These are phyloP conservation scores for Marasmius oreades DNA, from an alignment of 1,284 basidiomycete species.

Conservation along the genomic window DNA sequence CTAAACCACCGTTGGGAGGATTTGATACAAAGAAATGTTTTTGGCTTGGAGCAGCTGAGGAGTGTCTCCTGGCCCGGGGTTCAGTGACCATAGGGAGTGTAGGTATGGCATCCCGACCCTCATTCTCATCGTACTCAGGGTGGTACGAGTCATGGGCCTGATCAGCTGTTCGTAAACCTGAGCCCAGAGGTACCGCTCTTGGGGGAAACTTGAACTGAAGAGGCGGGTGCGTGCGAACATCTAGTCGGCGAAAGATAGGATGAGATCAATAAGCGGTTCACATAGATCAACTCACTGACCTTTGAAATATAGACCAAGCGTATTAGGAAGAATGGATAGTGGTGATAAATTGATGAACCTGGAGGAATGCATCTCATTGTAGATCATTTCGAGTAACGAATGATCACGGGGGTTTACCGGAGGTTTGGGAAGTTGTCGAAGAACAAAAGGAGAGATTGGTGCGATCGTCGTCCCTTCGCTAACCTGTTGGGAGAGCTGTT, in stretches of 20 bases:
- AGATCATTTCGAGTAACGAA: conserved; percentile 57
- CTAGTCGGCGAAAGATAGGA: conserved; percentile 27
- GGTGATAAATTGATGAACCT: conserved; percentile 66
- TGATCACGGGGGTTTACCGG: conserved; percentile 65
- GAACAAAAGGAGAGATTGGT: conserved; percentile 10
- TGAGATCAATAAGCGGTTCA: background rate
- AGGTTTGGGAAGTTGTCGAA: conserved; percentile 13
- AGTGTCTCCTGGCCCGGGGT: background rate
- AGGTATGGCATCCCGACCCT: conserved; percentile 34
- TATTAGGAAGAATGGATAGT: conserved; percentile 55
- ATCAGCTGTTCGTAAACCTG: conserved; percentile 18
- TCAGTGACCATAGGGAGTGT: conserved; percentile 11
- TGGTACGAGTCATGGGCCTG: background rate
- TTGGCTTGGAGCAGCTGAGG: background rate
- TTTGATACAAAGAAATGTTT: background rate
- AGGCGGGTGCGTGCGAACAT: conserved; percentile 61
- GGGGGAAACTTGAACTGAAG: conserved; percentile 58
- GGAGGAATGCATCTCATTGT: conserved; percentile 60
- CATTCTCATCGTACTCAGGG: conserved; percentile 18
- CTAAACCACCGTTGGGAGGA: background rate
- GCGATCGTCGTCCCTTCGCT: background rate
- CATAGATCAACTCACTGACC: conserved; percentile 33
- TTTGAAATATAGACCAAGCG: conserved; percentile 55
- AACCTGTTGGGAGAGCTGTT: background rate
- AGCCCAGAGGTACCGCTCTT: conserved; percentile 12